Conservation (phyloP, 495 filamentous ascomycete genomes). For the Talaromyces trachyspermus region DNA sequence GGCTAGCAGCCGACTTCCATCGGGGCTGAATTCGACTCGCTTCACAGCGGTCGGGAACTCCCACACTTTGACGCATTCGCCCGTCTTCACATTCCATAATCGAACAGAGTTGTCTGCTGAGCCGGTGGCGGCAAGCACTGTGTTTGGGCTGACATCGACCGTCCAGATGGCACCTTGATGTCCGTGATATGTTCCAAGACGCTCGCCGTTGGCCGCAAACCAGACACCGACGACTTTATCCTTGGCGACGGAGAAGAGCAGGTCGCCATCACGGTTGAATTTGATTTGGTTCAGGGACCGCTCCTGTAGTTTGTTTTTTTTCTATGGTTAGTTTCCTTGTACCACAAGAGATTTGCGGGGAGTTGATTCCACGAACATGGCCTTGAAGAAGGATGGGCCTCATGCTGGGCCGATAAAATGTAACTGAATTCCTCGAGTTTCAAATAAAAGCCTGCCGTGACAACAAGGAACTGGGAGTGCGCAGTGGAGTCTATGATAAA, state of each 20-base stretch:
- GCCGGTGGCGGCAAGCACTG: slow-evolving; percentile 85
- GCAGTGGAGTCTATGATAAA: no score
- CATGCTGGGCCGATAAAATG: slow-evolving; percentile 48
- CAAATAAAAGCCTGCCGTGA: neutral
- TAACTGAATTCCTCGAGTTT: neutral
- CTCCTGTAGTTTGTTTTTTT: slow-evolving; percentile 46
- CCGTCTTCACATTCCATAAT: slow-evolving; percentile 92
- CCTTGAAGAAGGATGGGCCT: slow-evolving; percentile 91
- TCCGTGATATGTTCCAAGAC: slow-evolving; percentile 90
- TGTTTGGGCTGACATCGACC: slow-evolving; percentile 93
- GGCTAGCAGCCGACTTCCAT: slow-evolving; percentile 79
- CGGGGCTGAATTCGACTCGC: slow-evolving; percentile 90
- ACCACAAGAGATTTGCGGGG: slow-evolving; percentile 3
- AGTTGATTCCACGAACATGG: slow-evolving; percentile 53
- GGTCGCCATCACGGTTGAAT: slow-evolving; percentile 93
- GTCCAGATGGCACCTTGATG: slow-evolving; percentile 99
- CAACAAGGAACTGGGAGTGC: no score
- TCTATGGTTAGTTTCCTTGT: slow-evolving; percentile 18
- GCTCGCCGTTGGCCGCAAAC: slow-evolving; percentile 91
- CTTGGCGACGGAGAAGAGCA: slow-evolving; percentile 95
- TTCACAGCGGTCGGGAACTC: slow-evolving; percentile 94
- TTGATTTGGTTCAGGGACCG: slow-evolving; percentile 98
- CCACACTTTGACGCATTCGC: slow-evolving; percentile 90
- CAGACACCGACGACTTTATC: slow-evolving; percentile 95
- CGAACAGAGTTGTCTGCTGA: slow-evolving; percentile 97